Conservation (phyloP, 805 yeast genomes). For the Pichia membranifaciens region DNA sequence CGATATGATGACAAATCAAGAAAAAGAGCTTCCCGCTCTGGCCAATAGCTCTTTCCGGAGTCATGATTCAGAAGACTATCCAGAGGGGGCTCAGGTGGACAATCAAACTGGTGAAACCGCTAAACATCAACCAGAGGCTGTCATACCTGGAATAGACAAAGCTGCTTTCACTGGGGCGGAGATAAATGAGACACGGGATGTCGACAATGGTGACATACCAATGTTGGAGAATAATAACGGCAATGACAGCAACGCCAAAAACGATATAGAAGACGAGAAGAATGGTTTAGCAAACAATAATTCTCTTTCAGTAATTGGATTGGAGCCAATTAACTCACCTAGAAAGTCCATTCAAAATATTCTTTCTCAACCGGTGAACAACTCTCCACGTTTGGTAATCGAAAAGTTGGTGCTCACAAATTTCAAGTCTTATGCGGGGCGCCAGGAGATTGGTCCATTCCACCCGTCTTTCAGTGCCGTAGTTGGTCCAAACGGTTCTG, state of each 20-base stretch:
- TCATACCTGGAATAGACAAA: too few relatives aligned
- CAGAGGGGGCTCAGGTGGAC: conserved; percentile 5
- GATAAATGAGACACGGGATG: too few relatives aligned
- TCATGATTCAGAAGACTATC: background rate
- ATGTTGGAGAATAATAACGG: background rate
- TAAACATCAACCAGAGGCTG: too few relatives aligned
- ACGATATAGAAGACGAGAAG: background rate
- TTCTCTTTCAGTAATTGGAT: conserved; percentile 13
- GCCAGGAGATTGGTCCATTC: conserved; percentile 91
- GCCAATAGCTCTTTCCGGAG: conserved; percentile 8
- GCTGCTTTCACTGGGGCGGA: too few relatives aligned
- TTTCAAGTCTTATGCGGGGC: conserved; percentile 94
- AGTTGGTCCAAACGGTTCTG: conserved; percentile 98
- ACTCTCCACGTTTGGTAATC: conserved; percentile 61
- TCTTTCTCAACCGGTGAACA: background rate
- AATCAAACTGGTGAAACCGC: background rate
- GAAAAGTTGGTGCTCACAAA: conserved; percentile 67
- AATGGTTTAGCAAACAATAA: background rate
- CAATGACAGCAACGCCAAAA: background rate
- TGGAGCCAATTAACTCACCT: conserved; percentile 15
- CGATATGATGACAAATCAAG: background rate
- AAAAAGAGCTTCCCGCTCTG: background rate
- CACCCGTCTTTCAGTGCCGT: conserved; percentile 92
- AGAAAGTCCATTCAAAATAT: conserved; percentile 6
- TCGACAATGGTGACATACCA: background rate